Evolutionary conservation across 176 grass and related monocot species (phyloP).

Genomic region (Pharus latifolius): DNA sequence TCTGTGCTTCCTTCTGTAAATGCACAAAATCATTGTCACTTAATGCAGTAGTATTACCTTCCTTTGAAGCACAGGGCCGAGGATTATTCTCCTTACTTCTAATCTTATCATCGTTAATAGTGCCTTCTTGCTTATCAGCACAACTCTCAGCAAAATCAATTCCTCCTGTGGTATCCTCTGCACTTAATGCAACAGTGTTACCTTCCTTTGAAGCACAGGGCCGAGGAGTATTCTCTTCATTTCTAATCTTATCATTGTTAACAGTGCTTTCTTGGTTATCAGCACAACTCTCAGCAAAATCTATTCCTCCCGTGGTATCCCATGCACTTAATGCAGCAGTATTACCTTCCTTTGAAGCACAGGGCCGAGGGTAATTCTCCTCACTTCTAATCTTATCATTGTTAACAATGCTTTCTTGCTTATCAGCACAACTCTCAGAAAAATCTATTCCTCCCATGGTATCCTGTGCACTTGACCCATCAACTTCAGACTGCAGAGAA

Average conservation of each 20-base stretch:
- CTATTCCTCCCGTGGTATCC: background rate
- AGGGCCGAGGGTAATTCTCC: background rate
- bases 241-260: constrained; percentile 4
- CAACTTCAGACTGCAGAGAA: background rate
- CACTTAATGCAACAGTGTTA: background rate
- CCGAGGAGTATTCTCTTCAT: constrained; percentile 1
- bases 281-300: background rate
- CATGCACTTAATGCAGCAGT: constrained; percentile 9
- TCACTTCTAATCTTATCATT: constrained; percentile 7
- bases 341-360: too few relatives aligned
- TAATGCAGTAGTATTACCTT: background rate
- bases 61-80: background rate
- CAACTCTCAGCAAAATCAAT: constrained; percentile 1
- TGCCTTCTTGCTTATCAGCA: background rate
- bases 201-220: background rate
- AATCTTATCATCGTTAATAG: constrained; percentile 4
- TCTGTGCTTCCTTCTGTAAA: background rate
- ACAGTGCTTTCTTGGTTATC: constrained; percentile 5
- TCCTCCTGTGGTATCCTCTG: constrained; percentile 8
- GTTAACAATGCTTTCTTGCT: background rate
- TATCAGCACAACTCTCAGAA: constrained; percentile 11
- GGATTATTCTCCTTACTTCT: background rate
- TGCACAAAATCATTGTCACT: background rate
- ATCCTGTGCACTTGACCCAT: constrained; percentile 18
- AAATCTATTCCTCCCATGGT: background rate